Evolutionary conservation across 2,329 filamentous ascomycete genomes (phyloP).

Genomic region (Aspergillus japonicus): DNA sequence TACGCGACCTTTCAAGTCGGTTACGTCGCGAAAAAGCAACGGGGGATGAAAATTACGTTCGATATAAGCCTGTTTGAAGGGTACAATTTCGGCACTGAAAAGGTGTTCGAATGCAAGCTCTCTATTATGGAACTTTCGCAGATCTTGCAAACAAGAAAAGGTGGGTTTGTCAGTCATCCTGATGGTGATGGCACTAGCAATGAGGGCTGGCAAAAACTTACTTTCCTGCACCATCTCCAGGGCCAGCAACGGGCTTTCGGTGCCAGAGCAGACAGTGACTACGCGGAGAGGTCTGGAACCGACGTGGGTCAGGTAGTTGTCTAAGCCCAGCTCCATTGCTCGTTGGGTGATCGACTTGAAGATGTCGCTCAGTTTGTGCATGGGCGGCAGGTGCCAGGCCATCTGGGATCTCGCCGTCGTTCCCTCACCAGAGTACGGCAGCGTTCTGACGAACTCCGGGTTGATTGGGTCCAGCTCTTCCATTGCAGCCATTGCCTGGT

Average conservation of each 20-base stretch:
- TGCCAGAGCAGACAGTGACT: constrained; percentile 76
- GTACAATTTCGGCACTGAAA: constrained; percentile 64
- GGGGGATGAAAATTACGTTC: constrained; percentile 56
- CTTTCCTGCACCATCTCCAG: constrained; percentile 57
- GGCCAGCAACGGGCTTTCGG: constrained; percentile 70
- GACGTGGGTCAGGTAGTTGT: constrained; percentile 42
- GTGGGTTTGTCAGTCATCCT: background rate
- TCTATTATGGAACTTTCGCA: constrained; percentile 31
- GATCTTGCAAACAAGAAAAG: constrained; percentile 21
- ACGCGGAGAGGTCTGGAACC: constrained; percentile 51
- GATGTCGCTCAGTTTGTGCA: constrained; percentile 30
- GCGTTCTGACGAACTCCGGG: constrained; percentile 24
- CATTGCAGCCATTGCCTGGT: background rate
- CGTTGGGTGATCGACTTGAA: constrained; percentile 27
- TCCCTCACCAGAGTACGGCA: constrained; percentile 13
- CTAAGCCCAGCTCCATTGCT: constrained; percentile 38
- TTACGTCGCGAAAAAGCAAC: constrained; percentile 59
- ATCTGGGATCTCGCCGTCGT: constrained; percentile 14
- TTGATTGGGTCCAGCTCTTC: constrained; percentile 11
- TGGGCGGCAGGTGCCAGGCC: constrained; percentile 24
- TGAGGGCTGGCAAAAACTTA: constrained; percentile 17
- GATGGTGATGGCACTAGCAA: background rate
- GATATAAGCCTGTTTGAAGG: constrained; percentile 65
- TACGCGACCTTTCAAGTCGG: constrained; percentile 51
- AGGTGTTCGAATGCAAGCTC: constrained; percentile 53